Evolutionary conservation across 345 rosid species (phyloP).

Genomic region (Lenwebbia sp.): DNA sequence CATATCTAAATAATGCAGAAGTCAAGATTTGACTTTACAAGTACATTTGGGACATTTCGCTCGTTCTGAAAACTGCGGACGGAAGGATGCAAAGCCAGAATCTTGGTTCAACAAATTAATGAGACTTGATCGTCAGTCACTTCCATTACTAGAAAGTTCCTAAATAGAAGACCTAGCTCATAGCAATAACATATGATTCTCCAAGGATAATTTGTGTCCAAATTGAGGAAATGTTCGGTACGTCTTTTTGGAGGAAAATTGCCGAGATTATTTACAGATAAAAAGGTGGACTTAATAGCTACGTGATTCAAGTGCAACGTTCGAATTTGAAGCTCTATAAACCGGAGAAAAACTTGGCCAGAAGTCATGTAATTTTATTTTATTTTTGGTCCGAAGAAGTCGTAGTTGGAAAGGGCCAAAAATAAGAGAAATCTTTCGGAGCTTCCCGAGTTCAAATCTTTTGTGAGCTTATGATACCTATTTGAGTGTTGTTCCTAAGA

Average conservation of each 20-base stretch:
- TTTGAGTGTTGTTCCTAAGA: background rate
- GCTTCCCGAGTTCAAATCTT: background rate
- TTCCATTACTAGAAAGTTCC: background rate
- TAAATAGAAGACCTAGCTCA: background rate
- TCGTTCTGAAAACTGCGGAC: background rate
- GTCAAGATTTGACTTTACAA: background rate
- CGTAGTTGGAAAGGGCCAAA: background rate
- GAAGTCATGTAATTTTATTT: background rate
- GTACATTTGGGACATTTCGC: too few relatives aligned
- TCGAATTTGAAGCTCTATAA: background rate
- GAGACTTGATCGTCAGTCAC: background rate
- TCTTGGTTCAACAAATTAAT: background rate
- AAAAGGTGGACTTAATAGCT: background rate
- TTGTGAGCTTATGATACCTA: background rate
- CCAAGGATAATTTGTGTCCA: background rate
- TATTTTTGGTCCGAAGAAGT: background rate
- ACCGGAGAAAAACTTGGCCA: background rate
- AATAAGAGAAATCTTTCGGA: background rate
- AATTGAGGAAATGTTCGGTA: background rate
- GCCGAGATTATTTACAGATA: background rate
- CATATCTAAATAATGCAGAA: background rate
- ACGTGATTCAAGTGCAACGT: background rate
- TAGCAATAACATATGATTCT: background rate
- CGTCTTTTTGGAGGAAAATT: background rate
- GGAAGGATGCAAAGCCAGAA: background rate